Conservation (phyloP, 2,329 filamentous ascomycete genomes). For the Corniculantispora saksenae region DNA sequence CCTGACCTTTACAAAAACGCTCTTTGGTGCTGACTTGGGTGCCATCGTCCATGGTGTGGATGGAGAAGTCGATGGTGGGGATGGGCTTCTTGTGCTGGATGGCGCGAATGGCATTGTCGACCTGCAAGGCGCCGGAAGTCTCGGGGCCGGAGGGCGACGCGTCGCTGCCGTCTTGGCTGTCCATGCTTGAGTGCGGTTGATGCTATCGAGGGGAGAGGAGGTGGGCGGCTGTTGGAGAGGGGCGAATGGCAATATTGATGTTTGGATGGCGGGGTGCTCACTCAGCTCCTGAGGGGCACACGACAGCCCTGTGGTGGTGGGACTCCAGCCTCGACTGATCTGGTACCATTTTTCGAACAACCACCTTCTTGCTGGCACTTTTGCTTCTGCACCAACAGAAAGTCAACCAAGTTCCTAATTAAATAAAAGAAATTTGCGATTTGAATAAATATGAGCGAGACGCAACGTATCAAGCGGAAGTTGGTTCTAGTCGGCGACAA, state of each 20-base stretch:
- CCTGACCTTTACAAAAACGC: constrained; percentile 94
- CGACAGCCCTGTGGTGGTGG: constrained; percentile 9
- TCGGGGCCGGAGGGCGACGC: constrained; percentile 42
- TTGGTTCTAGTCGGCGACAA: background rate
- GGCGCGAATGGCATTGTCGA: constrained; percentile 89
- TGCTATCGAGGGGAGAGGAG: background rate
- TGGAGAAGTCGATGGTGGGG: constrained; percentile 96
- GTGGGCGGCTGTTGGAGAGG: background rate
- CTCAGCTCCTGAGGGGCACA: constrained; percentile 1
- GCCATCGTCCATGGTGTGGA: constrained; percentile 98
- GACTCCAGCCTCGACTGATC: too few species aligned
- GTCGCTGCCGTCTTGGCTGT: constrained; percentile 33
- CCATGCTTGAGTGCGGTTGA: background rate
- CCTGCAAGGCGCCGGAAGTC: constrained; percentile 56
- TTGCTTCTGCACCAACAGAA: too few species aligned
- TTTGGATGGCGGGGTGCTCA: background rate
- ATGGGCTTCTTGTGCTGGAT: constrained; percentile 93
- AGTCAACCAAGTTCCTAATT: too few species aligned
- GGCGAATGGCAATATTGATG: constrained; percentile 7
- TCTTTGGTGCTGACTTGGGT: constrained; percentile 92
- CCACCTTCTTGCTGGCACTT: too few species aligned
- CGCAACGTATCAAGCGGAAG: background rate
- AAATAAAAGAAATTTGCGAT: too few species aligned
- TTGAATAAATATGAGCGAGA: background rate
- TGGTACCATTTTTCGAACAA: too few species aligned